These are phyloP conservation scores for Chondrus crispus DNA, from an alignment of 23 red algal genomes.

Conservation along the genomic window DNA sequence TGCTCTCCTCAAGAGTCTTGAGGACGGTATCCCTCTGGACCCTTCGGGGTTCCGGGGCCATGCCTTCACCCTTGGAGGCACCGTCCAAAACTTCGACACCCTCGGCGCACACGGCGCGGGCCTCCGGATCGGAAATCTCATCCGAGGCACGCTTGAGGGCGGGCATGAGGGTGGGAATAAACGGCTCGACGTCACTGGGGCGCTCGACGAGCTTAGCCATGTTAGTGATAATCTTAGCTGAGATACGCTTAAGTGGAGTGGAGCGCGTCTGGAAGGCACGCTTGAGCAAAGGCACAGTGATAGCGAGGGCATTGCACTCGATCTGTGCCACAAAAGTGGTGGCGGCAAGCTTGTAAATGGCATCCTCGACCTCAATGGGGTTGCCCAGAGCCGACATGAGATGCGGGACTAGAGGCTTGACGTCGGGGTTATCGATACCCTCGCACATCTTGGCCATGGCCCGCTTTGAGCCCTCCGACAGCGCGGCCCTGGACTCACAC, in stretches of 20 bases:
- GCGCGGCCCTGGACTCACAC: conserved; percentile 65
- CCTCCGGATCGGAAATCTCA: conserved; percentile 86
- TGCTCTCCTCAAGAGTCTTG: conserved; percentile 37
- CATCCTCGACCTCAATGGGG: conserved; percentile 65
- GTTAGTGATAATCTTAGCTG: conserved; percentile 81
- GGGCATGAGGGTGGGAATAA: conserved; percentile 82
- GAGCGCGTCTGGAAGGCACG: conserved; percentile 77
- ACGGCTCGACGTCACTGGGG: conserved; percentile 64
- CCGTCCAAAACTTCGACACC: conserved; percentile 60
- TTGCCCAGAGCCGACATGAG: conserved; percentile 68
- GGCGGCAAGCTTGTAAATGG: conserved; percentile 74
- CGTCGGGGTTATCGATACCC: conserved; percentile 79
- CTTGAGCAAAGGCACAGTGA: conserved; percentile 79
- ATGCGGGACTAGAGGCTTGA: conserved; percentile 74
- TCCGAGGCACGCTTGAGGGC: conserved; percentile 79
- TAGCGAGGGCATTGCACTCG: conserved; percentile 81
- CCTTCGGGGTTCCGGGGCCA: conserved; percentile 62
- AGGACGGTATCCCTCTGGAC: conserved; percentile 42
- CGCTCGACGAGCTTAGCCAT: conserved; percentile 91
- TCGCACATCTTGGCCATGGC: conserved; percentile 63
- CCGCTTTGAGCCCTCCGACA: conserved; percentile 34
- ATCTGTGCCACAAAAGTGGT: conserved; percentile 83
- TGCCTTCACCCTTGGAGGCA: conserved; percentile 70
- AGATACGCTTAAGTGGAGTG: conserved; percentile 79
- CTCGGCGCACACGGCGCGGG: conserved; percentile 66